Percentiles rank a stretch among this genome's conserved stretches.
phyloP scores from a whole-genome alignment of 129 eudicot species.

The Heracleum sosnowskyi region DNA sequence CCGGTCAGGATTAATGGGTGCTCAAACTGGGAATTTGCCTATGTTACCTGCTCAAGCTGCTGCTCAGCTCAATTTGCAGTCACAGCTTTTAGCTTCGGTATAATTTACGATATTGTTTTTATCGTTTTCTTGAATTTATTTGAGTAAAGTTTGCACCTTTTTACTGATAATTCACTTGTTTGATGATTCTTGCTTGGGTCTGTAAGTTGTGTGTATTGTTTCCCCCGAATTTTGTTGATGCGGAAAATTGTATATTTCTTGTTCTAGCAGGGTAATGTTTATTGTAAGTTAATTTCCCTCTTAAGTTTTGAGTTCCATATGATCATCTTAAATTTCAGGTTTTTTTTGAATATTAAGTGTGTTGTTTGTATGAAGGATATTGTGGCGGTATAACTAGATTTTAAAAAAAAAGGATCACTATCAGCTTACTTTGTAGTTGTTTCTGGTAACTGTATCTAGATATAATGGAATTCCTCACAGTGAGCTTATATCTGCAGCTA shows the following conservation, averaged over 20 bases:
- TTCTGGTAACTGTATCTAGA: neutral
- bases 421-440: neutral
- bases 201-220: neutral
- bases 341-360: neutral
- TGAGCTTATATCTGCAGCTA: neutral
- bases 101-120: neutral
- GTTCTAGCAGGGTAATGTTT: neutral
- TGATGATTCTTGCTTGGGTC: neutral
- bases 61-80: constrained; percentile 61
- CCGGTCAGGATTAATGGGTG: neutral
- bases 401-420: neutral
- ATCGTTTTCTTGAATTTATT: neutral
- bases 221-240: neutral
- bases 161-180: neutral
- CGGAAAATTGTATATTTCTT: neutral
- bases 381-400: neutral
- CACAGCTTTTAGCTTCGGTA: constrained; percentile 75
- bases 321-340: neutral
- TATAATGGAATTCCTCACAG: neutral
- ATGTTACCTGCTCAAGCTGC: constrained; percentile 70
- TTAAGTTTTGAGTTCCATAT: neutral
- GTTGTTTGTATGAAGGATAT: neutral
- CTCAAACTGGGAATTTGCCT: constrained; percentile 58
- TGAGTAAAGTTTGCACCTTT: neutral
- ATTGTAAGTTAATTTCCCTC: neutral